phyloP scores from a whole-genome alignment of 2,329 filamentous ascomycete species.

The Calonectria hawksworthii region DNA sequence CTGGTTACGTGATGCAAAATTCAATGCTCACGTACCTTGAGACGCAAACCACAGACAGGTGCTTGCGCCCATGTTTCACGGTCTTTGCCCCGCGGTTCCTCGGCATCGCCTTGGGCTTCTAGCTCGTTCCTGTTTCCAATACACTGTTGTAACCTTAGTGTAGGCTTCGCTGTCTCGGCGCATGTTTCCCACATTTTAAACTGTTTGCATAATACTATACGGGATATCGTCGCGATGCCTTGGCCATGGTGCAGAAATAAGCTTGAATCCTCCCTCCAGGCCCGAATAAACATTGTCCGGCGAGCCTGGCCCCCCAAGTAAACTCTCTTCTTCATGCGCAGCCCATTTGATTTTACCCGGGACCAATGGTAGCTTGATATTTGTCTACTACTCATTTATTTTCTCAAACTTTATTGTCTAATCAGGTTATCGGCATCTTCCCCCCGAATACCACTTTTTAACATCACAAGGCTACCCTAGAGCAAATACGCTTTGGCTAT shows the following conservation, averaged over 20 bases:
- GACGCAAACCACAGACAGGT: not conserved
- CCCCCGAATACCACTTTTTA: not conserved
- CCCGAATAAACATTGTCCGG: not conserved
- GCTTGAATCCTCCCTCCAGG: not conserved
- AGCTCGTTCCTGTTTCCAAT: not conserved
- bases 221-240: not conserved
- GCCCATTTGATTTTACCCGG: not conserved
- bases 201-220: not conserved
- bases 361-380: not conserved
- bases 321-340: not conserved
- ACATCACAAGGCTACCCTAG: not conserved
- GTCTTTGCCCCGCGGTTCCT: not conserved
- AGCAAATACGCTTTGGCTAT: not conserved
- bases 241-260: not conserved
- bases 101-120: not conserved
- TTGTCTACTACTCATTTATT: not conserved
- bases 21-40: not conserved
- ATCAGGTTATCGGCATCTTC: not conserved
- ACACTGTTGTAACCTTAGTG: not conserved
- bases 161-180: not conserved
- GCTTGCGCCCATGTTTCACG: not conserved
- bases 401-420: not conserved
- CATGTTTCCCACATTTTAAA: not conserved
- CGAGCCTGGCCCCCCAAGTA: not conserved
- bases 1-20: not conserved